These are phyloP conservation scores for Fragilariopsis cylindrus DNA, from an alignment of 108 stramenopile genomes.

Conservation along the genomic window DNA sequence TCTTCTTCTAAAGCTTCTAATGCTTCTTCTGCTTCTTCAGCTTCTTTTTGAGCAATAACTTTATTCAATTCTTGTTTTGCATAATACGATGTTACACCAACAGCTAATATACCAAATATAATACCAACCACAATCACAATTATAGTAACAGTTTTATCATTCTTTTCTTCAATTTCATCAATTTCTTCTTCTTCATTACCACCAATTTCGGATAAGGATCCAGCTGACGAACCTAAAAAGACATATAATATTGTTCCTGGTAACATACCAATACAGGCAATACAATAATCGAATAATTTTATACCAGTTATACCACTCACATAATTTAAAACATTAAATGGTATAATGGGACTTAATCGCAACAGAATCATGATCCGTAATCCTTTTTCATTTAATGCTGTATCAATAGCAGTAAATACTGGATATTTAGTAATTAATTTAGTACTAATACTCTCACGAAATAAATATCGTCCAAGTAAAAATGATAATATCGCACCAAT, in stretches of 20 bases:
- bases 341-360: conserved; percentile 62
- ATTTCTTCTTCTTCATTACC: background rate
- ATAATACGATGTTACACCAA: conserved; percentile 64
- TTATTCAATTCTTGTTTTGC: conserved; percentile 71
- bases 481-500: conserved; percentile 58
- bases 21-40: background rate
- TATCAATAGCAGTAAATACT: conserved; percentile 54
- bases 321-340: conserved; percentile 68
- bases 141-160: conserved; percentile 27
- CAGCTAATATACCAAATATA: conserved; percentile 54
- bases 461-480: conserved; percentile 63
- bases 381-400: conserved; percentile 62
- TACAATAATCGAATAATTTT: conserved; percentile 40
- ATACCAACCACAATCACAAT: conserved; percentile 52
- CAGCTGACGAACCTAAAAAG: conserved; percentile 77
- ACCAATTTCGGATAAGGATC: conserved; percentile 46
- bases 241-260: conserved; percentile 77
- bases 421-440: conserved; percentile 48
- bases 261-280: conserved; percentile 62
- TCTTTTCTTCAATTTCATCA: background rate
- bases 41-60: conserved; percentile 28
- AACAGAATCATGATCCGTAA: conserved; percentile 61
- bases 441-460: conserved; percentile 50
- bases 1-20: no score
- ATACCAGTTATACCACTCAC: conserved; percentile 51